Evolutionary conservation across 139 green algal genomes (phyloP).

Genomic region (Trebouxia sp.): DNA sequence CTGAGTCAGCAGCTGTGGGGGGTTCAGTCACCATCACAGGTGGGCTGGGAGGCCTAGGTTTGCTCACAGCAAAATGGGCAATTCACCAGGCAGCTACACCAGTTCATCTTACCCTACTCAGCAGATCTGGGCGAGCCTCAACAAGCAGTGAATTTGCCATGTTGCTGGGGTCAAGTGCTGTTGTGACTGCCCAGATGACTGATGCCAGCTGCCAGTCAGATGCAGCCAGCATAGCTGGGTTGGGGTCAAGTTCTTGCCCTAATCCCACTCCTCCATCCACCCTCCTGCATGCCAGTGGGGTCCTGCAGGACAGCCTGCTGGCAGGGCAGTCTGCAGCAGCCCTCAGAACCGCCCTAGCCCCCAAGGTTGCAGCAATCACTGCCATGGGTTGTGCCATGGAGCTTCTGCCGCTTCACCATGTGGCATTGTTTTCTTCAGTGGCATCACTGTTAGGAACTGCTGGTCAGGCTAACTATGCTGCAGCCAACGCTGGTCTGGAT

Average conservation of each 20-base stretch:
- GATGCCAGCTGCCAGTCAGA: slow-evolving; percentile 9
- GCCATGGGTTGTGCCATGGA: background rate
- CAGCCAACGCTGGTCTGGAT: slow-evolving; percentile 73
- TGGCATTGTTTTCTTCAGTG: slow-evolving; percentile 74
- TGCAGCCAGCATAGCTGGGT: background rate
- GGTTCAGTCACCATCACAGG: slow-evolving; percentile 54
- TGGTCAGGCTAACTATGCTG: slow-evolving; percentile 74
- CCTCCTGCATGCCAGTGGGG: background rate
- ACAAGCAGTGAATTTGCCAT: background rate
- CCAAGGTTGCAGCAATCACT: slow-evolving; percentile 47
- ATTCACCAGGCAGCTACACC: slow-evolving; percentile 32
- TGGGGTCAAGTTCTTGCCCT: background rate
- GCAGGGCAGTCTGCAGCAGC: slow-evolving; percentile 15
- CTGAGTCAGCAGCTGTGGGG: slow-evolving; percentile 7
- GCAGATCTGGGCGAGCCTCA: slow-evolving; percentile 33
- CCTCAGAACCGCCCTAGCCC: slow-evolving; percentile 36
- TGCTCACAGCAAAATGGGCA: slow-evolving; percentile 60
- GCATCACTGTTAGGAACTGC: slow-evolving; percentile 66
- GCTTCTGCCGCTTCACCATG: slow-evolving; percentile 26
- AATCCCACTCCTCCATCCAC: background rate
- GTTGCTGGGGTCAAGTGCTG: background rate
- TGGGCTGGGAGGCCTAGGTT: slow-evolving; percentile 58
- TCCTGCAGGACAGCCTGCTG: slow-evolving; percentile 65
- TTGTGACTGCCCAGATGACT: slow-evolving; percentile 11
- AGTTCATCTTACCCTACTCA: slow-evolving; percentile 36